Conservation (phyloP, 768 basidiomycete genomes). For the Cubamyces sp. region DNA sequence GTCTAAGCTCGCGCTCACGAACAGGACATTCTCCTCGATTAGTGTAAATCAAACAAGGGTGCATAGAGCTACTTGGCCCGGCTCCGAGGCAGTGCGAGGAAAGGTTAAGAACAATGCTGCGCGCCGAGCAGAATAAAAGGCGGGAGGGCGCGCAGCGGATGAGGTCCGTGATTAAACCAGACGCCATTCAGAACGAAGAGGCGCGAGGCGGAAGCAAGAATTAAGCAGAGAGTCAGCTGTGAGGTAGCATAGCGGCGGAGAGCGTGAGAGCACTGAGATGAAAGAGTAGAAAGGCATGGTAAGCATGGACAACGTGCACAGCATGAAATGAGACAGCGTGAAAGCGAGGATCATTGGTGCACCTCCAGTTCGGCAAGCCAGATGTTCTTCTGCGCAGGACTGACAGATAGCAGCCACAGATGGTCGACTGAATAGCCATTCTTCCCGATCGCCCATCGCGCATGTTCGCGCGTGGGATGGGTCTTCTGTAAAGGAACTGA, state of each 20-base stretch:
- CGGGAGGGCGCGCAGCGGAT: not conserved
- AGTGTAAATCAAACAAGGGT: not conserved
- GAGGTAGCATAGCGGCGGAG: not conserved
- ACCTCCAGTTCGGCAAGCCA: slow-evolving; percentile 30
- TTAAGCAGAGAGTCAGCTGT: not conserved
- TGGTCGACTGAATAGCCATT: slow-evolving; percentile 15
- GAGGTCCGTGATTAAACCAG: not conserved
- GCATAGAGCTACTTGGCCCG: too few relatives aligned
- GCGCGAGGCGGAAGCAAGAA: not conserved
- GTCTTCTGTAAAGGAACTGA: slow-evolving; percentile 2
- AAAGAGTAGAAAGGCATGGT: not conserved
- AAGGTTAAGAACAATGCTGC: not conserved
- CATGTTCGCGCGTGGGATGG: not conserved
- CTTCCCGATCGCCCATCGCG: slow-evolving; percentile 17
- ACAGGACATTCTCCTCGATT: not conserved
- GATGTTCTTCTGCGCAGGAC: slow-evolving; percentile 11
- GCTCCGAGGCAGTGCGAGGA: too few relatives aligned
- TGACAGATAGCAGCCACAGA: slow-evolving; percentile 26
- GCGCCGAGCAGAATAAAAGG: not conserved
- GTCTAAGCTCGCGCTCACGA: not conserved
- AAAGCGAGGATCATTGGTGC: slow-evolving; percentile 3
- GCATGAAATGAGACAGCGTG: not conserved
- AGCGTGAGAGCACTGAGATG: slow-evolving; percentile 3
- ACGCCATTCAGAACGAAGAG: slow-evolving; percentile 2
- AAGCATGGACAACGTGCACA: not conserved